A percentile compares a stretch with the other conserved stretches of the same genome.
Evolutionary conservation across 2,329 filamentous ascomycete species (phyloP).

Genomic region (Pseudophaeomoniella oleicola): DNA sequence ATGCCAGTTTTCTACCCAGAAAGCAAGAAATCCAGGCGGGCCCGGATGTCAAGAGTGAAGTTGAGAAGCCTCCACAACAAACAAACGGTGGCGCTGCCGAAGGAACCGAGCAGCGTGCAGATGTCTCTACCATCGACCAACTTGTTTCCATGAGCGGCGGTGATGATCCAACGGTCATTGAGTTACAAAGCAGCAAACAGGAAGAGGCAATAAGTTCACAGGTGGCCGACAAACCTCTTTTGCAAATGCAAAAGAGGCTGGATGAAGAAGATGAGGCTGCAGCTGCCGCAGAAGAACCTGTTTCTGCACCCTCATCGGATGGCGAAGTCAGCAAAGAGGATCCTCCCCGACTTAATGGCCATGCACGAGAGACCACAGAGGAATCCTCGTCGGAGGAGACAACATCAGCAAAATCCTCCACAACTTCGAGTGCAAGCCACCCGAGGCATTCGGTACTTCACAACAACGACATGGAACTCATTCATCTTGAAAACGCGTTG

Average conservation of each 20-base stretch:
- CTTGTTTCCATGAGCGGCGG: constrained; percentile 61
- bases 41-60: constrained; percentile 7
- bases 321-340: constrained; percentile 14
- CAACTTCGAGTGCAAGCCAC: constrained; percentile 19
- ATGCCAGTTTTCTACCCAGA: constrained; percentile 90
- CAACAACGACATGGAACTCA: constrained; percentile 75
- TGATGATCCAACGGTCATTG: constrained; percentile 52
- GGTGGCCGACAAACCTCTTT: constrained; percentile 69
- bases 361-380: constrained; percentile 21
- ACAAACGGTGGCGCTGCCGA: not conserved
- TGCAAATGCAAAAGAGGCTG: constrained; percentile 84
- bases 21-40: constrained; percentile 35
- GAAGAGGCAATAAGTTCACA: constrained; percentile 80
- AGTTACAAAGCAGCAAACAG: constrained; percentile 70
- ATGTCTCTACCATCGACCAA: constrained; percentile 26
- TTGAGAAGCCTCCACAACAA: not conserved
- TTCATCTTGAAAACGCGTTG: constrained; percentile 61
- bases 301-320: constrained; percentile 18
- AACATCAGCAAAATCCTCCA: constrained; percentile 13
- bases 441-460: constrained; percentile 64
- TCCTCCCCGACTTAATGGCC: constrained; percentile 8
- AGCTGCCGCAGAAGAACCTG: constrained; percentile 13
- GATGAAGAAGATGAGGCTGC: constrained; percentile 67
- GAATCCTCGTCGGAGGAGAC: constrained; percentile 19
- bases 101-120: constrained; percentile 9